Base-by-base conservation (phyloP, 108 stramenopile genomes). In the Nitzschia palea region DNA sequence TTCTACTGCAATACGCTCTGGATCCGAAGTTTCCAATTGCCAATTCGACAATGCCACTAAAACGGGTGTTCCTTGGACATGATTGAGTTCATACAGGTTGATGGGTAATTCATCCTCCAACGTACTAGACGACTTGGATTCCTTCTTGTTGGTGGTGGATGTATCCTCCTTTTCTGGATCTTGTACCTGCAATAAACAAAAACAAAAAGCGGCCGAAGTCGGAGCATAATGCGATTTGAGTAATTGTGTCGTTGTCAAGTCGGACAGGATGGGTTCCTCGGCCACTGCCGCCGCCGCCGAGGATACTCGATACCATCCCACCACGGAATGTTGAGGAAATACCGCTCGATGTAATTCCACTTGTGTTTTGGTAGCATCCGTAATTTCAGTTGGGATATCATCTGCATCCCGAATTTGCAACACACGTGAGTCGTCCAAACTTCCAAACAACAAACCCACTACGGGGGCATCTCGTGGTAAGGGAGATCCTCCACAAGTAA, bases 291-390 rank as follows among this genome's bases (percentile, higher is more conserved):
- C n/a, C 3, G 61, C 43, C 5, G 36, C 10, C 12, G 29, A 63
- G 17, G 60, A 48, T 0, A 86, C 91, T 8, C 85, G 82, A 66
- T 93, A 93, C 92, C 92, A 93, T 18, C 92, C 92, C 10, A 93
- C 82, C 3, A 90, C 92, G 14, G 52, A 29, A 52, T 90, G 89
- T 14, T 69, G 63, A 27, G 92, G 87, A 75, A 88, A 93, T 3
- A 93, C 92, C 14, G 87, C 86, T 60, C 64, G 81, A 74, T 93
- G 89, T 33, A 93, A 67, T 25, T 80, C 82, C 31, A 93, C 86
- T 53, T 88, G 89, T 20, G 53, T 61, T 31, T 45, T 33, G 9
- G 86, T 68, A 18, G 71, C 47, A 40, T 81, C 78, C 51, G 70
- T 65, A 59, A 77, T 18, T 68, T 58, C 62, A 8, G 63, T 67